Evolutionary conservation across 2,329 filamentous ascomycete species (phyloP).

Genomic region (Trichoderma aggressivum): DNA sequence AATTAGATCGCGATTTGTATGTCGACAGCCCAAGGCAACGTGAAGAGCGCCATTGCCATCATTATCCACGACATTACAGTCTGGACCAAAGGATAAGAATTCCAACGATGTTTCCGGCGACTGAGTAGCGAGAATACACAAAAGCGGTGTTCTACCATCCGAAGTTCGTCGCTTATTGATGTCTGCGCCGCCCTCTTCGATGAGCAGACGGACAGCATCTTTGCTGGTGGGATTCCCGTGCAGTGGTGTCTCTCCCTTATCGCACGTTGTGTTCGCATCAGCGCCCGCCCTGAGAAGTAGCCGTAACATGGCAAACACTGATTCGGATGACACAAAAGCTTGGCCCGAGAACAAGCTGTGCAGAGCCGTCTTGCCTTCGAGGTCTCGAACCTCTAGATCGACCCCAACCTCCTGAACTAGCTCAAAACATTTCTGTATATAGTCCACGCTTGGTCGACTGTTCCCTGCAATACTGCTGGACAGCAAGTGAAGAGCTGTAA

Average conservation of each 20-base stretch:
- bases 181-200: slow-evolving; percentile 24
- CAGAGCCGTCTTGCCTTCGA: slow-evolving; percentile 20
- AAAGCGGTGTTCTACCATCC: slow-evolving; percentile 26
- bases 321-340: background rate
- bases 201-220: slow-evolving; percentile 25
- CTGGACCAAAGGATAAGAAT: slow-evolving; percentile 4
- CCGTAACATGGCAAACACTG: background rate
- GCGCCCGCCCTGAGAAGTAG: slow-evolving; percentile 25
- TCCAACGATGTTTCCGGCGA: background rate
- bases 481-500: background rate
- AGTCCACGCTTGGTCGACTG: background rate
- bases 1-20: background rate
- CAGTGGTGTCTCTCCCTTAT: slow-evolving; percentile 22
- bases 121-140: background rate
- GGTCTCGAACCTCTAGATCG: background rate
- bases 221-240: slow-evolving; percentile 7
- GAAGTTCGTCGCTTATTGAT: slow-evolving; percentile 23
- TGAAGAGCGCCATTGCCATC: slow-evolving; percentile 25
- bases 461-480: background rate
- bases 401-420: background rate
- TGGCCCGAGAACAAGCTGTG: slow-evolving; percentile 18
- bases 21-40: background rate
- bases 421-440: background rate
- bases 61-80: slow-evolving; percentile 22
- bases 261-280: slow-evolving; percentile 22